Base-by-base conservation (phyloP, 306 rosid species). In the Glycine latifolia region DNA sequence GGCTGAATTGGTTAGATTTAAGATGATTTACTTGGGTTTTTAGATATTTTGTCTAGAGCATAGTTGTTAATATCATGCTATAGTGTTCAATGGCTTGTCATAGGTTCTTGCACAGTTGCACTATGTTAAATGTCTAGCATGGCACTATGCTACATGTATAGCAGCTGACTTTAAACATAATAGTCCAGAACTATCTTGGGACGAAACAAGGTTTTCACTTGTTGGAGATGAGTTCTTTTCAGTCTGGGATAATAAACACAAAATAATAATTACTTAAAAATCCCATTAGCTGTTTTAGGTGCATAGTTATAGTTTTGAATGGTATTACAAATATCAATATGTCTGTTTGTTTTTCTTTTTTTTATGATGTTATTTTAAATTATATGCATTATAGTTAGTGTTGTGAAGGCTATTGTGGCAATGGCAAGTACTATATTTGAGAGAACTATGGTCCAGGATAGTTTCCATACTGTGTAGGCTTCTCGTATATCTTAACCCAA, bases 11-110 rank as follows among this genome's bases (percentile, higher is more conserved):
- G 49, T 76, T 50, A 14, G 15, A 49, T 50, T 82, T 72, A 44
- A 71, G 47, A 65, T 31, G 41, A 37, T 72, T 83, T 20, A 54
- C 20, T 65, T 53, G 56, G 65, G 46, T 72, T 65, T 83, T 10
- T 71, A 15, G 35, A 7, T 71, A 3, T 63, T 69, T 46, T 72
- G 70, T 73, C 17, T 20, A 44, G 70, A 26, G 69, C 17, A 59
- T 52, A 52, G n/a, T 62, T 76, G 44, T 9, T 37, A 37, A 73
- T 53, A 11, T 11, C 78, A 41, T 15, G 26, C 66, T 15, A 13
- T 53, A 35, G 53, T 39, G 16, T 73, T 73, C 46, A 73, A 4
- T 73, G 78, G 11, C 8, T 31, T 31, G 0, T 71, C 17, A 16
- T 15, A 59, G 16, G 12, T 74, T 56, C 68, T 70, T 70, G 75